A percentile compares a stretch with the other conserved stretches of the same genome.
phyloP scores from a whole-genome alignment of 148 eudicot species.

The Euryodendron excelsum region DNA sequence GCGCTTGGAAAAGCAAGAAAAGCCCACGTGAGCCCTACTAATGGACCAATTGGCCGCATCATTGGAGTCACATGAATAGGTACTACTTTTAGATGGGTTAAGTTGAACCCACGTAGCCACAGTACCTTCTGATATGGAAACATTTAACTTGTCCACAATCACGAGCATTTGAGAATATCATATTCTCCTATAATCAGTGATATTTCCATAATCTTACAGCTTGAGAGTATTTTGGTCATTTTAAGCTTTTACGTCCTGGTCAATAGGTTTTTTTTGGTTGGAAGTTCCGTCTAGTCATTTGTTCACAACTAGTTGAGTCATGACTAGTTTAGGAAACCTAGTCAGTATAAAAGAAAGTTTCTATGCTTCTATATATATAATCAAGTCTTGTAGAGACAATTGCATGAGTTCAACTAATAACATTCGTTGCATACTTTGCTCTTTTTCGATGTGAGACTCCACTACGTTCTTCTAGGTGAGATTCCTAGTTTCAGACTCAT shows the following conservation, averaged over 20 bases:
- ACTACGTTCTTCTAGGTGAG: background rate
- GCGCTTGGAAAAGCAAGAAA: no score
- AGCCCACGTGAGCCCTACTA: no score
- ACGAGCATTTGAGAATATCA: background rate
- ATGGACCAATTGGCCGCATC: background rate
- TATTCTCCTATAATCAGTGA: background rate
- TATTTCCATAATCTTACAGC: background rate
- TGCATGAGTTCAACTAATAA: background rate
- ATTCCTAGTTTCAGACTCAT: no score
- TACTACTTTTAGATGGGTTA: background rate
- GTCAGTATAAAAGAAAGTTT: background rate
- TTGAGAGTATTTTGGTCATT: background rate
- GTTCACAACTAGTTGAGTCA: no score
- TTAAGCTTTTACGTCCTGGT: background rate
- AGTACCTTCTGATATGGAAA: background rate
- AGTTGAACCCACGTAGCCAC: background rate
- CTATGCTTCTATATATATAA: background rate
- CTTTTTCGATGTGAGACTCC: background rate
- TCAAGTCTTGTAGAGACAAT: background rate
- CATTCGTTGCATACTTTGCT: background rate
- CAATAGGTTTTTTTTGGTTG: background rate
- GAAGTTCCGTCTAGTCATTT: no score
- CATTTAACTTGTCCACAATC: background rate
- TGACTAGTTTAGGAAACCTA: background rate
- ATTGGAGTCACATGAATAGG: background rate